Base-by-base conservation (phyloP, 306 rosid species). In the Dalbergia cultrata region DNA sequence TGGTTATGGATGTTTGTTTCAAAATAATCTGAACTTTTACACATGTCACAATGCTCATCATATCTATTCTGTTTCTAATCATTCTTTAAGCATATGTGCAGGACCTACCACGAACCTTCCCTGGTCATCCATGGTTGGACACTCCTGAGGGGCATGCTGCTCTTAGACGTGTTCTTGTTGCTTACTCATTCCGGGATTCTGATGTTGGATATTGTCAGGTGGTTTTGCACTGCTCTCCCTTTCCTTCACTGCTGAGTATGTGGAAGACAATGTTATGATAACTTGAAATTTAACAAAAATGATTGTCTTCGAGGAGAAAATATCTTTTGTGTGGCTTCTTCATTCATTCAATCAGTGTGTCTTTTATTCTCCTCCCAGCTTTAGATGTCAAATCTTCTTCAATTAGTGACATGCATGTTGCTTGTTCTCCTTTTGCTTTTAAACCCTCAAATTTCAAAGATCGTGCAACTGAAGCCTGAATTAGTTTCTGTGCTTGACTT, bases 181-280 rank as follows among this genome's bases (percentile, higher is more conserved):
- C 83, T 18, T 96, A 96, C 90, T 96, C 99, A n/a, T 96, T 96
- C 87, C 97, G 99, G 31, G 99, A 96, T 78, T 96, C 99, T 70
- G 99, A 96, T 84, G 99, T 96, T 79, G 99, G 99, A 59, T 96
- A 96, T 81, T 96, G 99, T 86, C 99, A 96, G 97, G 99, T 93
- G 50, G 33, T 76, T 71, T 80, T 59, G 54, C 74, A 74, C 43
- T 39, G 77, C 60, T 54, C 10, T 68, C 35, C 59, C 57, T 59
- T 61, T 33, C n/a, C 8, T 54, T n/a, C 11, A 9, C 16, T 35
- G 14, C 14, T 8, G 35, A 26, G 18, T 63, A 57, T 31, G 39
- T 50, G 44, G 39, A 72, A 26, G 68, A 9, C 39, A 69, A 6
- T 37, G 13, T 41, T 45, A 26, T 37, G 43, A 21, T 13, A 47